These are phyloP conservation scores for Rusavskia elegans DNA, from an alignment of 495 filamentous ascomycete genomes.

Conservation along the genomic window DNA sequence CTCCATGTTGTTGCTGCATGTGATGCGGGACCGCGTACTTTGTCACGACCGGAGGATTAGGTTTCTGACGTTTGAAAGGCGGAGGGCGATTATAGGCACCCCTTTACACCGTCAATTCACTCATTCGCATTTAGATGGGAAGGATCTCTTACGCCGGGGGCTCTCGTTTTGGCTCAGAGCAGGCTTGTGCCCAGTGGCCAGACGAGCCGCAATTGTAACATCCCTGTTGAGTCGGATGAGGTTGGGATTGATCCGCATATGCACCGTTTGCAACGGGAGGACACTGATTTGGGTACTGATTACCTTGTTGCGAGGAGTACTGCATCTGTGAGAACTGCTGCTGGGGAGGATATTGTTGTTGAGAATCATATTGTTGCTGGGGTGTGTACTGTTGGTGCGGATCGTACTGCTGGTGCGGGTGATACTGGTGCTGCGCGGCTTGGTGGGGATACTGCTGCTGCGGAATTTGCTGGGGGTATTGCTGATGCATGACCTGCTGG, in stretches of 20 bases:
- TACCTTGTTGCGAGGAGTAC: slow-evolving; percentile 8
- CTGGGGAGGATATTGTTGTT: too few relatives aligned
- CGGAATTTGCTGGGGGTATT: slow-evolving; percentile 12
- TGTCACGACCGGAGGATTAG: slow-evolving; percentile 23
- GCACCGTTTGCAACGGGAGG: slow-evolving; percentile 1
- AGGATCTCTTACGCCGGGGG: slow-evolving; percentile 38
- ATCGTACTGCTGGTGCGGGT: slow-evolving; percentile 51
- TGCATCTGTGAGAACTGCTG: slow-evolving; percentile 8
- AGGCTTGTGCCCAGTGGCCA: slow-evolving; percentile 27
- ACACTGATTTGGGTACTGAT: slow-evolving; percentile 6
- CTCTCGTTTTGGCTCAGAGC: slow-evolving; percentile 28
- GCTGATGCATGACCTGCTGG: slow-evolving; percentile 2
- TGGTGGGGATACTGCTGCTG: slow-evolving; percentile 14
- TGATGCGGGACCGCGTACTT: slow-evolving; percentile 19
- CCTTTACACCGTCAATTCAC: slow-evolving; percentile 2
- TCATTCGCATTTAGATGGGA: not conserved
- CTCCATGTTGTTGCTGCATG: slow-evolving; percentile 7
- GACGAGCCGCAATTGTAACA: slow-evolving; percentile 29
- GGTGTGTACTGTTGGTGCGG: slow-evolving; percentile 32
- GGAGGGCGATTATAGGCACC: slow-evolving; percentile 9
- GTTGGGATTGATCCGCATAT: not conserved
- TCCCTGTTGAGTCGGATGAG: slow-evolving; percentile 13
- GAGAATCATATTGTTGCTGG: too few relatives aligned
- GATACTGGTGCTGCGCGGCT: slow-evolving; percentile 2
- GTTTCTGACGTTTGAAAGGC: slow-evolving; percentile 19